Conservation (phyloP, 495 filamentous ascomycete species). For the Hypoxylon lenormandii region DNA sequence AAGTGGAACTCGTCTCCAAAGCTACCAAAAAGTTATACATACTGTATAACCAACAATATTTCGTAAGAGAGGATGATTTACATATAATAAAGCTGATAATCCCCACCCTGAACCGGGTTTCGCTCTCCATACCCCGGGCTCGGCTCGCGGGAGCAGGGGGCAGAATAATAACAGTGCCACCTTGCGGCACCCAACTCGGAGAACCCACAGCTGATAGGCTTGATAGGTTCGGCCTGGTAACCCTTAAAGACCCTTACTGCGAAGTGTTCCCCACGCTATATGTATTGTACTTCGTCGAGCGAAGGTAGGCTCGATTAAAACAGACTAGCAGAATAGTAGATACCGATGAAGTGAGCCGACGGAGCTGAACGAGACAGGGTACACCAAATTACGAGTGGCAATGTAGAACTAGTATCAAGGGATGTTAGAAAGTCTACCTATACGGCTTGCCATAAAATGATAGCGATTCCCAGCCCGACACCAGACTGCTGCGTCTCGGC, state of each 20-base stretch:
- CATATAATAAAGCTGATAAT: conserved; percentile 1
- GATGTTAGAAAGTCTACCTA: too few species aligned
- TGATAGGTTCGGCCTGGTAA: too few species aligned
- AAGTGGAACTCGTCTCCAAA: too few species aligned
- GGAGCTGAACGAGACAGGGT: background rate
- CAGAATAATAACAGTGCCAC: background rate
- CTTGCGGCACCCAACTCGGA: background rate
- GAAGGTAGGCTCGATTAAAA: background rate
- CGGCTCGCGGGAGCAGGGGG: background rate
- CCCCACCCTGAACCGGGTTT: conserved; percentile 1
- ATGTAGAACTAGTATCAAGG: background rate
- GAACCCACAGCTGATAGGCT: background rate
- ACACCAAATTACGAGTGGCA: background rate
- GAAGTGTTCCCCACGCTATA: too few species aligned
- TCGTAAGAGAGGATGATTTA: background rate
- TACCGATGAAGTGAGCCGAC: background rate
- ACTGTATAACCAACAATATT: conserved; percentile 3
- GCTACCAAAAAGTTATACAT: background rate
- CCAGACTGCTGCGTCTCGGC: conserved; percentile 1
- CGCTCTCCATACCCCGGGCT: conserved; percentile 2
- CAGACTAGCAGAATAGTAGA: background rate
- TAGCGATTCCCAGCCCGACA: background rate
- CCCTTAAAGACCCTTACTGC: too few species aligned
- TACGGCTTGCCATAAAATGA: conserved; percentile 5
- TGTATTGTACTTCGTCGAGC: too few species aligned